phyloP scores from a whole-genome alignment of 2,329 filamentous ascomycete species.

The Phialophora verrucosa region DNA sequence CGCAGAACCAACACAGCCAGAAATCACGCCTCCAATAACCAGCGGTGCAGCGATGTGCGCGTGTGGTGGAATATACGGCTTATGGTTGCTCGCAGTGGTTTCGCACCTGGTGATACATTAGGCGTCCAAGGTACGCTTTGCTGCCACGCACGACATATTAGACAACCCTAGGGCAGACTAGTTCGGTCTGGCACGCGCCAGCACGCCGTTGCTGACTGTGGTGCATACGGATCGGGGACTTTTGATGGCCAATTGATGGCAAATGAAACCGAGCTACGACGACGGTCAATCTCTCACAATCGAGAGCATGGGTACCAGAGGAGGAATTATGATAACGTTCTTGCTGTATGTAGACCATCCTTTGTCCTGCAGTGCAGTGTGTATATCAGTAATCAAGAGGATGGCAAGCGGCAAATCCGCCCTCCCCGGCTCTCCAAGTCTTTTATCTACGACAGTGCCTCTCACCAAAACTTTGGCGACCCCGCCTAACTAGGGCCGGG shows the following conservation, averaged over 20 bases:
- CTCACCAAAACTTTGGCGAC: not conserved
- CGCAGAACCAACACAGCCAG: conserved; percentile 8
- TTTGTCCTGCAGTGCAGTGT: not conserved
- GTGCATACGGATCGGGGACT: conserved; percentile 5
- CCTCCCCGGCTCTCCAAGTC: not conserved
- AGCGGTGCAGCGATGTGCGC: not conserved
- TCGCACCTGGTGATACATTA: not conserved
- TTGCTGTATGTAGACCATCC: not conserved
- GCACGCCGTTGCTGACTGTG: conserved; percentile 12
- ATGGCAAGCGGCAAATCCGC: not conserved
- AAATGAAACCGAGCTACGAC: not conserved
- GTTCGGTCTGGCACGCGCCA: not conserved
- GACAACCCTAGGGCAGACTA: not conserved
- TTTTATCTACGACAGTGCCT: not conserved
- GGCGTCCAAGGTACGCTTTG: not conserved
- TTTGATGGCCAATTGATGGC: not conserved
- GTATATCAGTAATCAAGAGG: conserved; percentile 3
- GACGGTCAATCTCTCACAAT: not conserved
- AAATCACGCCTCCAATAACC: conserved; percentile 23
- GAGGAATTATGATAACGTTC: not conserved
- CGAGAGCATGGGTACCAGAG: not conserved
- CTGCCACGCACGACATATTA: not conserved
- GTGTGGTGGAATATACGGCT: not conserved
- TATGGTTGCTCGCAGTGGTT: conserved; percentile 8
- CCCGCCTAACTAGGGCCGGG: not conserved